Conservation (phyloP, 2,329 filamentous ascomycete genomes). For the Fusarium buharicum region DNA sequence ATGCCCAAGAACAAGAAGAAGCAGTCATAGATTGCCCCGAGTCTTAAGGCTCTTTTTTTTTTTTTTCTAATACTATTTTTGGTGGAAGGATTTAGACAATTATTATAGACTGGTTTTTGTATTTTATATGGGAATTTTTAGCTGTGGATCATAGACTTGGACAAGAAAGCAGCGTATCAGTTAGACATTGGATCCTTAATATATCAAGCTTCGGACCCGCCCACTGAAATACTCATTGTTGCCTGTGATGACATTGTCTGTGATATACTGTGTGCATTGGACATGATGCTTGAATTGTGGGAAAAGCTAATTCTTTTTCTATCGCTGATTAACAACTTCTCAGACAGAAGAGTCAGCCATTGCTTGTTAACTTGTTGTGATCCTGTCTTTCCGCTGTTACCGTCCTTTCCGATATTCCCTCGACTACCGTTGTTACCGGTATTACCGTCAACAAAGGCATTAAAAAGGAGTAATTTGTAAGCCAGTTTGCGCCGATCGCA, state of each 20-base stretch:
- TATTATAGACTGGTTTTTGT: constrained; percentile 18
- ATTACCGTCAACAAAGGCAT: not conserved
- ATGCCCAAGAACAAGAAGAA: constrained; percentile 52
- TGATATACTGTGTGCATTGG: too few relatives aligned
- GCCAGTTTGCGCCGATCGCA: not conserved
- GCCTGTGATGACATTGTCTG: not conserved
- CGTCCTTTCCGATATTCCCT: constrained; percentile 9
- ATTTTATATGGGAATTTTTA: constrained; percentile 9
- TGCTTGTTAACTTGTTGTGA: too few relatives aligned
- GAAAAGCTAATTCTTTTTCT: too few relatives aligned
- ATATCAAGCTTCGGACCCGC: constrained; percentile 1
- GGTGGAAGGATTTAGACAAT: not conserved
- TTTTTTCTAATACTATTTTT: constrained; percentile 7
- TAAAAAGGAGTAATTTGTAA: not conserved
- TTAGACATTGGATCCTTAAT: constrained; percentile 3
- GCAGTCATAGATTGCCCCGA: not conserved
- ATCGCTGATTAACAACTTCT: too few relatives aligned
- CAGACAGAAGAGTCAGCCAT: too few relatives aligned
- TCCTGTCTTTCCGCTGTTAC: not conserved
- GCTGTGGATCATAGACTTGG: constrained; percentile 1
- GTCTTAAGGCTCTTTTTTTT: constrained; percentile 5
- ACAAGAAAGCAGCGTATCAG: not conserved
- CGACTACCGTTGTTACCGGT: constrained; percentile 10
- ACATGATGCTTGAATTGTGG: too few relatives aligned
- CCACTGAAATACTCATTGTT: not conserved